Evolutionary conservation across 768 basidiomycete species (phyloP), one percentile per base, ranked within the genome.

Genomic region (Suillus ampliporus): DNA sequence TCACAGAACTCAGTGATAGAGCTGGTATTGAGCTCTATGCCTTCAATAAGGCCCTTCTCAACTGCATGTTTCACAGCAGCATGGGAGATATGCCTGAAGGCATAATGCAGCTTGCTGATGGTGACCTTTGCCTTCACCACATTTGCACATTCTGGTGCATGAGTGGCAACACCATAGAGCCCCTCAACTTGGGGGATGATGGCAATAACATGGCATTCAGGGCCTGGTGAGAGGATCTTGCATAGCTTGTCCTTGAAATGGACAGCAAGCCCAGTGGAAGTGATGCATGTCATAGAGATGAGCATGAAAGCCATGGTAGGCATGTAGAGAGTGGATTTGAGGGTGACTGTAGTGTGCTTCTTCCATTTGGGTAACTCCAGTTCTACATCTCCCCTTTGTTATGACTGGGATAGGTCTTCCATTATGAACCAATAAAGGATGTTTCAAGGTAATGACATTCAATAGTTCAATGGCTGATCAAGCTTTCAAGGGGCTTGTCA

Each of bases 21-120:
- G 19, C 51, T 53, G 21, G 61, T 57, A 48, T 69, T 68, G 7
- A 76, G 62, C 43, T 73, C 66, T 5, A 77, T 60, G 3, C 77
- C 76, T 10, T 58, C 62, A 28, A 77, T 65, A 37, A 68, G 44
- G 26, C 58, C 63, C 34, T 59, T 54, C 23, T 17, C 7, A 9
- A 64, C 43, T 40, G 61, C 28, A n/a, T n/a, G n/a, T n/a, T 10
- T n/a, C 35, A 47, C 28, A 2, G 48, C 56, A 17, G 52, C 3
- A 8, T 44, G 46, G 1, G 61, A 38, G 8, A 41, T 2, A 17
- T 41, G 40, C 0, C 40, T 5, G 1, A 41, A 15, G 0, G 15
- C 40, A 1, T 17, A 1, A 7, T 41, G 40, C 5, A 6, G 15
- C 6, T 41, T 17, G 15, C 5, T n/a, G n/a, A 41, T 6, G 17